Evolutionary conservation across 148 eudicot species (phyloP), one percentile per base, ranked within the genome.

Genomic region (Camellia granthamiana): DNA sequence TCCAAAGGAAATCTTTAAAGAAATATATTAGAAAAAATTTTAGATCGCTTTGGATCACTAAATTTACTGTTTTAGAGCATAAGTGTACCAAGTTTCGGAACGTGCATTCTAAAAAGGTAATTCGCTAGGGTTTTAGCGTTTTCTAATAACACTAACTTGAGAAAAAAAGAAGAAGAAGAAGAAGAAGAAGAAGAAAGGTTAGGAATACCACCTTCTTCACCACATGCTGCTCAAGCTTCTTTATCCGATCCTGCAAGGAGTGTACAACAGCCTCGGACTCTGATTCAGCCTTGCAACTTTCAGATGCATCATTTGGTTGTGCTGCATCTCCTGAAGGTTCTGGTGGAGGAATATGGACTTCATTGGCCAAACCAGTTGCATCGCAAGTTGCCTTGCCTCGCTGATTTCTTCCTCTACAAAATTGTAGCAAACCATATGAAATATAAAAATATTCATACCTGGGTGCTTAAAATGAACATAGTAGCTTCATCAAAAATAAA

Each of bases 341-440:
- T 8, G 86, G 81, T 56, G 81, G 72, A 79, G 83, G 86, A 66
- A 72, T 82, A 54, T 71, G 87, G 49, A 80, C 88, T 75, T 80
- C 93, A 80, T 63, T 83, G 68, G 83, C 79, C 86, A 85, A 83
- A 55, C 83, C 81, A 84, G 80, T 77, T 68, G 83, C 82, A 56
- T 84, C 89, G 84, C 74, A 76, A 74, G 81, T 73, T 54, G 56
- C 79, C 88, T 83, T 91, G 64, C 85, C 85, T 80, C 85, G 92
- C 81, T 83, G 91, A 74, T 82, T 88, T 81, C 79, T 84, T 75
- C 89, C 92, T 81, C 98, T 94, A 76, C 69, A 87, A 68, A 69
- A 71, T 42, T 18, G 81, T 5, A 59, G 19, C 30, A 43, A 59
- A 60, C 18, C 61, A 59, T 42, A 75, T 55, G 23, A 75, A 30